Conservation (phyloP, 1,139 yeast species). For the Pichia sp. region DNA sequence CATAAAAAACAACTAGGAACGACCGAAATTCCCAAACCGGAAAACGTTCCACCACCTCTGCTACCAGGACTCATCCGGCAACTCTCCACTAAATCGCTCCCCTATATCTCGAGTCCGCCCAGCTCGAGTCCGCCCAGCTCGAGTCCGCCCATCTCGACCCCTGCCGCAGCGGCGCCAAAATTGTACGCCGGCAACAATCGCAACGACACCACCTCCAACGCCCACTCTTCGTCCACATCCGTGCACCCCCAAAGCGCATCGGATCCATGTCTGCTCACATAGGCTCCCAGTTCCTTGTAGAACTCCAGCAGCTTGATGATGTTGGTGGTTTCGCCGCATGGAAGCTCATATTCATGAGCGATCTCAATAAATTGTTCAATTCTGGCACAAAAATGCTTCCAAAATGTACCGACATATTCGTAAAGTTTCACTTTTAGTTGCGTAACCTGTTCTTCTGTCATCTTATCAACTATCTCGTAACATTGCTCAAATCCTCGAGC, state of each 20-base stretch:
- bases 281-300: conserved; percentile 13
- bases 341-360: conserved; percentile 19
- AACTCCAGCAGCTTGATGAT: conserved; percentile 14
- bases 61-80: not conserved
- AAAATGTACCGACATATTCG: conserved; percentile 20
- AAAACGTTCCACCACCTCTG: too few species aligned
- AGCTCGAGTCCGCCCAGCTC: not conserved
- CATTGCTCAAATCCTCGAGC: conserved; percentile 12
- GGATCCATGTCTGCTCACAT: not conserved
- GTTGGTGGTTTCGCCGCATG: conserved; percentile 16
- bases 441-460: conserved; percentile 20
- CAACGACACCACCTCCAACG: not conserved
- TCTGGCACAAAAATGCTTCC: conserved; percentile 6
- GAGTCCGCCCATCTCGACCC: not conserved
- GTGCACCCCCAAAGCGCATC: not conserved
- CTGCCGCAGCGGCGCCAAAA: not conserved
- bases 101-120: too few species aligned
- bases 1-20: too few species aligned
- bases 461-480: conserved; percentile 7
- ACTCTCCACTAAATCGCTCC: too few species aligned
- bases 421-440: conserved; percentile 19
- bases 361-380: conserved; percentile 12
- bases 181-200: not conserved
- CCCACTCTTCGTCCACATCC: not conserved
- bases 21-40: too few species aligned